phyloP scores from a whole-genome alignment of 2,329 filamentous ascomycete genomes.

The Colletotrichum ledebouriae region DNA sequence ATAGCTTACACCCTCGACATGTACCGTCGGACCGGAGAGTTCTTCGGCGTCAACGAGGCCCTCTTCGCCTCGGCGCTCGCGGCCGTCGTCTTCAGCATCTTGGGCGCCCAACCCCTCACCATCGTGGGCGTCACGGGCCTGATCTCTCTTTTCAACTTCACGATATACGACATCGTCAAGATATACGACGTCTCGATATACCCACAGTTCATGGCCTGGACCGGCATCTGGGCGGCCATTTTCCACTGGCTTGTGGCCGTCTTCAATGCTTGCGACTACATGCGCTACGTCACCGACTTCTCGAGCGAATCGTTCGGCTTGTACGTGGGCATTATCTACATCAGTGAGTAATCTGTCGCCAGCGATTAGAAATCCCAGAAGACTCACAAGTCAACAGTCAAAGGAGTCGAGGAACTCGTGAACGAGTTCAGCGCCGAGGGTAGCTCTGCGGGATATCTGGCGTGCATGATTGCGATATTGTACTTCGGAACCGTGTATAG shows the following conservation, averaged over 20 bases:
- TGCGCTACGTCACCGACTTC: conserved; percentile 71
- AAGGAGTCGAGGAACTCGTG: conserved; percentile 65
- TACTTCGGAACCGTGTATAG: conserved; percentile 65
- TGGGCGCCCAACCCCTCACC: conserved; percentile 66
- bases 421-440: conserved; percentile 58
- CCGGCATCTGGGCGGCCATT: conserved; percentile 68
- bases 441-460: conserved; percentile 60
- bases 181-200: conserved; percentile 64
- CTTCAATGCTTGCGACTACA: conserved; percentile 68
- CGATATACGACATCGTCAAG: conserved; percentile 68
- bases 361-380: conserved; percentile 57
- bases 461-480: conserved; percentile 46
- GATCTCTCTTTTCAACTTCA: conserved; percentile 70
- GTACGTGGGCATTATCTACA: conserved; percentile 70
- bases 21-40: conserved; percentile 65
- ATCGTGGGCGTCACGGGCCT: conserved; percentile 70
- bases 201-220: conserved; percentile 68
- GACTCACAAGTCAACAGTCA: not conserved
- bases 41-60: conserved; percentile 69
- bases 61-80: conserved; percentile 68
- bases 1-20: conserved; percentile 71
- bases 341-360: conserved; percentile 51
- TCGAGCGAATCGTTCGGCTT: conserved; percentile 66
- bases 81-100: conserved; percentile 65
- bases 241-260: conserved; percentile 69